Conservation (phyloP, 2,329 filamentous ascomycete species). For the Lecanicillium sp. region DNA sequence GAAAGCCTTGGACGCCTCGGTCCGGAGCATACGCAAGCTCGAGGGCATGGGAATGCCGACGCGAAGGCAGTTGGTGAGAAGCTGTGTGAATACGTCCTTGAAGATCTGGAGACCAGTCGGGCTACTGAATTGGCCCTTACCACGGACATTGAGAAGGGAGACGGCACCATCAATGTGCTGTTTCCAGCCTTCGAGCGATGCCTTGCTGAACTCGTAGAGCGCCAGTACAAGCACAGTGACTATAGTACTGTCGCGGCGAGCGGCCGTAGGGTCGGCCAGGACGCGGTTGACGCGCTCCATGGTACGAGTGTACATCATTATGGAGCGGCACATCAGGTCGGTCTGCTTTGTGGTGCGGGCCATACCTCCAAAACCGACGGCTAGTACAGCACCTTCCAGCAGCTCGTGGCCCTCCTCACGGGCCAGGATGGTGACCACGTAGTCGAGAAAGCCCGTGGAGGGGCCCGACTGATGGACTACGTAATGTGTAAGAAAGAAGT, state of each 20-base stretch:
- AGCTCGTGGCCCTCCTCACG: slow-evolving; percentile 12
- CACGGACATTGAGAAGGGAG: slow-evolving; percentile 13
- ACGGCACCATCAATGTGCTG: slow-evolving; percentile 14
- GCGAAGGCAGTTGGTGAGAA: slow-evolving; percentile 12
- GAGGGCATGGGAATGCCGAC: slow-evolving; percentile 9
- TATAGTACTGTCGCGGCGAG: slow-evolving; percentile 13
- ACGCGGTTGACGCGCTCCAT: slow-evolving; percentile 13
- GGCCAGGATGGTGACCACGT: slow-evolving; percentile 10
- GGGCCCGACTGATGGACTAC: slow-evolving; percentile 12
- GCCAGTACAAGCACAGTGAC: slow-evolving; percentile 11
- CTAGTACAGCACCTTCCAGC: slow-evolving; percentile 11
- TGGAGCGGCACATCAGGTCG: slow-evolving; percentile 13
- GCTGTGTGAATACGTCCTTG: slow-evolving; percentile 14
- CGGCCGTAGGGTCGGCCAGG: slow-evolving; percentile 8
- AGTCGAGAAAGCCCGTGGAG: slow-evolving; percentile 11
- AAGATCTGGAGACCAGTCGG: slow-evolving; percentile 12
- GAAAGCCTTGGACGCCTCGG: slow-evolving; percentile 13
- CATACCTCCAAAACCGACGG: slow-evolving; percentile 12
- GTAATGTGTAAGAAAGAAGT: slow-evolving; percentile 13
- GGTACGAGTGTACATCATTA: slow-evolving; percentile 12
- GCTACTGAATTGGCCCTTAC: slow-evolving; percentile 10
- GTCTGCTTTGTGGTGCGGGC: slow-evolving; percentile 13
- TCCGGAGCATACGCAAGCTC: slow-evolving; percentile 11
- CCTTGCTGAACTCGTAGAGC: slow-evolving; percentile 13
- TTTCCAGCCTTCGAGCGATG: slow-evolving; percentile 13